A percentile compares a stretch with the other conserved stretches of the same genome.
Conservation (phyloP, 2,329 filamentous ascomycete species). For the Colletotrichum destructivum region DNA sequence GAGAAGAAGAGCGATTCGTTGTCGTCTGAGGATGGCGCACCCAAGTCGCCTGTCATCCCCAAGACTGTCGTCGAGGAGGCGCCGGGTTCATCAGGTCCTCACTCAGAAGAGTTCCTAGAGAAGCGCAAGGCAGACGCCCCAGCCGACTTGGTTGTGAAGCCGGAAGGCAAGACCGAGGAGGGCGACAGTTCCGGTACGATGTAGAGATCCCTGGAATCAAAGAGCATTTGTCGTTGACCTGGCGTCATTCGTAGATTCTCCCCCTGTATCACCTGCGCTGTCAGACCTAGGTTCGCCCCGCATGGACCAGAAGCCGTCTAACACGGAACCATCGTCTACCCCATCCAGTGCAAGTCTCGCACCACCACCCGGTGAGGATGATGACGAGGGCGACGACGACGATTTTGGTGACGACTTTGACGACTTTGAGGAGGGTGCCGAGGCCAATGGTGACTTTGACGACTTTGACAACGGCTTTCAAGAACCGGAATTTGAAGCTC, state of each 20-base stretch:
- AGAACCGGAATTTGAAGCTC: conserved; percentile 60
- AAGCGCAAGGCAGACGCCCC: conserved; percentile 66
- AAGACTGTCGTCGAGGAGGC: conserved; percentile 70
- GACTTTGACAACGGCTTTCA: conserved; percentile 84
- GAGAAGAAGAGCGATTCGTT: conserved; percentile 44
- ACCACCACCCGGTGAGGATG: conserved; percentile 45
- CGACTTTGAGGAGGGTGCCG: conserved; percentile 73
- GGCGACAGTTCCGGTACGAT: conserved; percentile 53
- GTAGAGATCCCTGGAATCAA: conserved; percentile 43
- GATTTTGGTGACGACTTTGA: conserved; percentile 74
- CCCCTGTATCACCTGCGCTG: conserved; percentile 48
- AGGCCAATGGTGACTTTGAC: conserved; percentile 71
- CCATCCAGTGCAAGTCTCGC: conserved; percentile 27
- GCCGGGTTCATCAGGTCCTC: conserved; percentile 59
- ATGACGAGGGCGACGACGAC: conserved; percentile 49
- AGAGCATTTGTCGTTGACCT: conserved; percentile 44
- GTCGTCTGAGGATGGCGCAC: conserved; percentile 43
- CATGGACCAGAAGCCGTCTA: conserved; percentile 52
- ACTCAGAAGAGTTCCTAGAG: conserved; percentile 61
- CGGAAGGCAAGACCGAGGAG: conserved; percentile 58
- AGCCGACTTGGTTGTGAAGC: conserved; percentile 67
- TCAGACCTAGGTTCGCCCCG: conserved; percentile 50
- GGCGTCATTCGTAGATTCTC: conserved; percentile 55
- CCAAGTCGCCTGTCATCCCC: conserved; percentile 58
- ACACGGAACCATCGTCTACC: conserved; percentile 43